Percentiles rank a stretch among this genome's conserved stretches.
phyloP scores from a whole-genome alignment of 768 basidiomycete genomes.

The Mrakia gelida region DNA sequence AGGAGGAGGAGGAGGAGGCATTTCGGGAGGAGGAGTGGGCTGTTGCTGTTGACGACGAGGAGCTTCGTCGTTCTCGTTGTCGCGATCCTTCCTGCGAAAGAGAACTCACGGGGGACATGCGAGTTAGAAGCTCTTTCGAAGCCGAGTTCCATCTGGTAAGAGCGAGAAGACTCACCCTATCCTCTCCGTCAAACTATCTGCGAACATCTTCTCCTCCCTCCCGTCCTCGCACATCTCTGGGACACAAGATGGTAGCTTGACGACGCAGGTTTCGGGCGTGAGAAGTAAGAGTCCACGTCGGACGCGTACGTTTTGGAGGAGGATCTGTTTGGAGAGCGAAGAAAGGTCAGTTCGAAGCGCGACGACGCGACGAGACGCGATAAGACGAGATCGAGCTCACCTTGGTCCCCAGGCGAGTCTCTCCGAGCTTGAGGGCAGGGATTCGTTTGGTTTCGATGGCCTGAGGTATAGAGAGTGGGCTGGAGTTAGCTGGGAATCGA shows the following conservation, averaged over 20 bases:
- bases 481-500: not conserved
- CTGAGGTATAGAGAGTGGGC: not conserved
- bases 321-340: not conserved
- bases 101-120: not conserved
- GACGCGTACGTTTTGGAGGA: slow-evolving; percentile 26
- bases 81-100: not conserved
- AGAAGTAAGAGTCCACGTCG: slow-evolving; percentile 9
- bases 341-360: not conserved
- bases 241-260: not conserved
- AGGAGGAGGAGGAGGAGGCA: not conserved
- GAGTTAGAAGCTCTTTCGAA: not conserved
- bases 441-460: slow-evolving; percentile 30
- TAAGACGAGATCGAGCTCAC: not conserved
- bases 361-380: not conserved
- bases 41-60: not conserved
- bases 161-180: slow-evolving; percentile 21
- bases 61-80: not conserved
- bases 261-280: slow-evolving; percentile 7
- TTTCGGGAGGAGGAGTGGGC: not conserved
- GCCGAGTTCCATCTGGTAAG: not conserved
- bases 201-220: slow-evolving; percentile 9
- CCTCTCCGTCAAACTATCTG: not conserved
- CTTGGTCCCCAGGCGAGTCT: slow-evolving; percentile 22
- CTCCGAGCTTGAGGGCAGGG: slow-evolving; percentile 19
- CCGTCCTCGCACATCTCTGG: slow-evolving; percentile 3